A percentile compares a stretch with the other conserved stretches of the same genome.
These are phyloP conservation scores for Pseudogymnoascus sp. DNA, from an alignment of 2,329 filamentous ascomycete genomes.

Conservation along the genomic window DNA sequence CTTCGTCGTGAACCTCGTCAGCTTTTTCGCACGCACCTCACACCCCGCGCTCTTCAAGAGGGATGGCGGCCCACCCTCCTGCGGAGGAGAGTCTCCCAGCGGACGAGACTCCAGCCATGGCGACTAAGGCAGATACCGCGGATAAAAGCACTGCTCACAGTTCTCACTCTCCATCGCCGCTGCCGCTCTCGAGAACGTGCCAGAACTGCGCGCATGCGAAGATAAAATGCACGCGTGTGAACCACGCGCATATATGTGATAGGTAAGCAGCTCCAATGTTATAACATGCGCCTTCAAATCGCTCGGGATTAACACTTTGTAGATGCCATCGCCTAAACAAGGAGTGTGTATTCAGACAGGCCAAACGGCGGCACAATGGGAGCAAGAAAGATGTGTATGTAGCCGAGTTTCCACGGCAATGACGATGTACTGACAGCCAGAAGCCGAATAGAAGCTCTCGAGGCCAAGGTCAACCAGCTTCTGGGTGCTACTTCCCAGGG, in stretches of 20 bases:
- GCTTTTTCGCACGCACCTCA: background rate
- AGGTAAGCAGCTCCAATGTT: background rate
- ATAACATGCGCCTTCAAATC: background rate
- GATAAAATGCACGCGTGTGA: constrained; percentile 3
- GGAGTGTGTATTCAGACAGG: constrained; percentile 30
- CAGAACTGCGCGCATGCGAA: background rate
- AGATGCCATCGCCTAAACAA: constrained; percentile 32
- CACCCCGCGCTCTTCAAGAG: background rate
- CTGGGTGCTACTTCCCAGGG: constrained; percentile 16
- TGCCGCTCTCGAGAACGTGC: background rate
- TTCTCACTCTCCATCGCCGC: background rate
- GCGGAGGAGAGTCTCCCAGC: background rate
- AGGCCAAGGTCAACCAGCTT: constrained; percentile 20
- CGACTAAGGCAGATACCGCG: background rate
- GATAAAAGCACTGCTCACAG: background rate
- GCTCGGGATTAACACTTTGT: background rate
- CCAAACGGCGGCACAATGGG: constrained; percentile 29
- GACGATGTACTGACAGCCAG: constrained; percentile 2
- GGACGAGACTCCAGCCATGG: background rate
- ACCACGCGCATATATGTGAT: background rate
- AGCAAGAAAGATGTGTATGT: constrained; percentile 29
- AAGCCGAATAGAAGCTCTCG: constrained; percentile 31
- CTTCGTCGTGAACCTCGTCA: background rate
- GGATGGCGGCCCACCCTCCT: background rate
- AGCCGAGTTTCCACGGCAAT: background rate